phyloP scores from a whole-genome alignment of 208 protist genomes.

The Jaenimonas drosophilae region DNA sequence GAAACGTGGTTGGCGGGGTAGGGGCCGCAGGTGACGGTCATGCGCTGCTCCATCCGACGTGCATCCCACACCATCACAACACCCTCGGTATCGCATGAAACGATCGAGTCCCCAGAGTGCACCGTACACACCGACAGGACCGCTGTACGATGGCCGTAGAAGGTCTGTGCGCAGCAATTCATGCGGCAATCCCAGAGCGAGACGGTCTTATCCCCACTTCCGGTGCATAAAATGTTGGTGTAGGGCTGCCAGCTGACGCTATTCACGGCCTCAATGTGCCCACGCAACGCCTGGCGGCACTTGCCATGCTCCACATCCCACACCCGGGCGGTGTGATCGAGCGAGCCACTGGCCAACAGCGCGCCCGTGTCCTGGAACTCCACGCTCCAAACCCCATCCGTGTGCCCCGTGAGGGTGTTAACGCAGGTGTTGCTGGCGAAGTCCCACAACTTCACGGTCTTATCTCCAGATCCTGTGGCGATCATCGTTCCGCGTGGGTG shows the following conservation, averaged over 20 bases:
- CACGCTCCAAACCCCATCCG: slow-evolving; percentile 91
- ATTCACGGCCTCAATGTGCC: slow-evolving; percentile 95
- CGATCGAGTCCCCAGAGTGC: slow-evolving; percentile 31
- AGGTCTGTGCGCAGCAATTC: slow-evolving; percentile 89
- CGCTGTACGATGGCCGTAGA: slow-evolving; percentile 92
- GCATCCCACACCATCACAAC: slow-evolving; percentile 81
- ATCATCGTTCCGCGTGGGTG: slow-evolving; percentile 90
- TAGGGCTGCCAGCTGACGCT: slow-evolving; percentile 87
- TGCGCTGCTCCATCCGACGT: slow-evolving; percentile 50
- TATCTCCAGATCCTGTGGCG: slow-evolving; percentile 92
- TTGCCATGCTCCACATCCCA: slow-evolving; percentile 87
- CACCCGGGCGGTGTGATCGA: slow-evolving; percentile 93
- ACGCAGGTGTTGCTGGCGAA: slow-evolving; percentile 84
- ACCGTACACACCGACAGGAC: slow-evolving; percentile 71
- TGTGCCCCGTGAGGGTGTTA: slow-evolving; percentile 89
- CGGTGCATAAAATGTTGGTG: slow-evolving; percentile 91
- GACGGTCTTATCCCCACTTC: slow-evolving; percentile 95
- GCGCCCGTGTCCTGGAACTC: slow-evolving; percentile 91
- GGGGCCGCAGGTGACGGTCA: slow-evolving; percentile 51
- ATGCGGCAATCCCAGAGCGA: slow-evolving; percentile 94
- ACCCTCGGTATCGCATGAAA: slow-evolving; percentile 93
- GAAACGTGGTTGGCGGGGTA: slow-evolving; percentile 64
- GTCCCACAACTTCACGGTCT: slow-evolving; percentile 96
- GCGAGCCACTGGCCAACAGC: slow-evolving; percentile 84
- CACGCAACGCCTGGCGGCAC: slow-evolving; percentile 90